Conservation (phyloP, 2,329 filamentous ascomycete species). For the Botrytis fragariae region DNA sequence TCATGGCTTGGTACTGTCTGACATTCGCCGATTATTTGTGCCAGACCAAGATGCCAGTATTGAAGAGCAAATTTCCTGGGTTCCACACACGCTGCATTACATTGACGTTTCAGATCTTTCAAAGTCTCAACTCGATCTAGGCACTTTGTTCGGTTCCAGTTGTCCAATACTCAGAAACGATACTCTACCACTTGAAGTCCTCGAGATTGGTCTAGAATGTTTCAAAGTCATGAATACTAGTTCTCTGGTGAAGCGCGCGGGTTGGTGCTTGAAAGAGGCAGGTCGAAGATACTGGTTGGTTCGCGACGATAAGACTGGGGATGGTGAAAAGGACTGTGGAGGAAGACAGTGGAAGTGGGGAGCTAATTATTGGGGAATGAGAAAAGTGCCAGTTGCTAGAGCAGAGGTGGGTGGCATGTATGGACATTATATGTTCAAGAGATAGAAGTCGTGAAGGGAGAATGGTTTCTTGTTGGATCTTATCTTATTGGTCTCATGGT, state of each 20-base stretch:
- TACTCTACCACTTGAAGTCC: constrained; percentile 69
- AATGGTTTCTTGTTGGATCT: neutral
- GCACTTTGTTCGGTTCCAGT: constrained; percentile 50
- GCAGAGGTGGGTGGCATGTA: constrained; percentile 58
- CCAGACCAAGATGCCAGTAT: constrained; percentile 31
- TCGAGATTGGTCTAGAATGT: constrained; percentile 70
- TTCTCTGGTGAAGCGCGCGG: constrained; percentile 39
- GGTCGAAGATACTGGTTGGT: constrained; percentile 66
- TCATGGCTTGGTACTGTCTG: constrained; percentile 61
- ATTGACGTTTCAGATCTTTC: constrained; percentile 74
- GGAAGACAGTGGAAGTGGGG: constrained; percentile 77
- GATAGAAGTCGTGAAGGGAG: constrained; percentile 18
- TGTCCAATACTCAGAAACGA: constrained; percentile 56
- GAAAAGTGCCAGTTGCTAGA: constrained; percentile 58
- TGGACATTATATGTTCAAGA: constrained; percentile 58
- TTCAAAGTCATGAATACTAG: constrained; percentile 62
- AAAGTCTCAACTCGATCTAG: constrained; percentile 56
- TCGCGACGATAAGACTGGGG: constrained; percentile 37
- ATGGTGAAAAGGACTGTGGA: constrained; percentile 50
- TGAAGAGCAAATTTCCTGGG: constrained; percentile 45
- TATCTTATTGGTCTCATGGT: neutral
- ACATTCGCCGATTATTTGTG: constrained; percentile 47
- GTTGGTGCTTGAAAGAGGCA: constrained; percentile 71
- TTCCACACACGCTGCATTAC: constrained; percentile 65
- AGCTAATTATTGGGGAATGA: constrained; percentile 79